Evolutionary conservation across 805 yeast genomes (phyloP).

Genomic region (Saturnispora kantuleensis): DNA sequence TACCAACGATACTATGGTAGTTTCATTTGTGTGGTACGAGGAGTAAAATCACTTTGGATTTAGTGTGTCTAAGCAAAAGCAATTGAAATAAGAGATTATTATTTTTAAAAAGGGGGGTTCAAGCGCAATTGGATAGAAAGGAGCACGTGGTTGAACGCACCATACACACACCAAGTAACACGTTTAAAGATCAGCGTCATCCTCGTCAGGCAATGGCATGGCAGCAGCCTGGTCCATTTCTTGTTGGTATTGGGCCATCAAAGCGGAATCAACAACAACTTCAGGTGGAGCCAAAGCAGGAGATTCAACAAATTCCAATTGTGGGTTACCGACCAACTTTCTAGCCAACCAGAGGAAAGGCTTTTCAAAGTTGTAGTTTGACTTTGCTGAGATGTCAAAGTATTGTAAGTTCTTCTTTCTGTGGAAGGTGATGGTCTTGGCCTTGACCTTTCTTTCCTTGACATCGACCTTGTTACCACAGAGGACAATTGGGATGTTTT

Average conservation of each 20-base stretch:
- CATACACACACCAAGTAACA: background rate
- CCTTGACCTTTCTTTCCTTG: conserved; percentile 99
- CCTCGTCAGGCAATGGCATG: conserved; percentile 99
- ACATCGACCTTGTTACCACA: conserved; percentile 99
- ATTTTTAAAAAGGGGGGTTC: no score
- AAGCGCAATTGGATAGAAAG: no score
- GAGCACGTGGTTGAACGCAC: no score
- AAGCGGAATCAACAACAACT: conserved; percentile 91
- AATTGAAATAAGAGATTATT: no score
- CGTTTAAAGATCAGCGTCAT: conserved; percentile 92
- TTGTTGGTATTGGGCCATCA: conserved; percentile 97
- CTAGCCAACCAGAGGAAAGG: conserved; percentile 99
- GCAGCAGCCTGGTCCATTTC: conserved; percentile 99
- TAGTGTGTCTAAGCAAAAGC: no score
- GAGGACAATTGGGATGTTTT: conserved; percentile 96
- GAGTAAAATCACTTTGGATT: no score
- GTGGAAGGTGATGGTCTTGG: conserved; percentile 99
- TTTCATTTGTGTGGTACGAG: no score
- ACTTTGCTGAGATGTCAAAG: conserved; percentile 98
- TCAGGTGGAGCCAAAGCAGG: conserved; percentile 99
- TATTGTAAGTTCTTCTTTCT: conserved; percentile 99
- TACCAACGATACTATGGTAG: no score
- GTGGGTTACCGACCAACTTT: conserved; percentile 96
- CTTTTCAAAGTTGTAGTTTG: conserved; percentile 98
- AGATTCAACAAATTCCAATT: conserved; percentile 96